Evolutionary conservation across 345 rosid genomes (phyloP), one percentile per base, ranked within the genome.

Genomic region (Gossypium longicalyx): DNA sequence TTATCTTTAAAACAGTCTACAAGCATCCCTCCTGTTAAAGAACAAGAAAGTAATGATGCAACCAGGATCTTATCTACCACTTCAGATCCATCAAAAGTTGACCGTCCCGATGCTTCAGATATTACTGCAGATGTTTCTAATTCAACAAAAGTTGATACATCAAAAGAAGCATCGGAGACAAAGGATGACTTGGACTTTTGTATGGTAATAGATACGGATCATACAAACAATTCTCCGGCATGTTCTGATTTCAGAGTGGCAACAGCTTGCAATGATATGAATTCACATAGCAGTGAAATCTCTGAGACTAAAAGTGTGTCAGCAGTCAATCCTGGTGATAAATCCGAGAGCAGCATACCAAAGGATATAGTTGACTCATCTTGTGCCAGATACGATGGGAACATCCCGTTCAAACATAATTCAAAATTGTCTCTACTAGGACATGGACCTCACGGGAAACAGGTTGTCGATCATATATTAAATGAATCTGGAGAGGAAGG

Each of bases 371-470:
- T 25, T 43, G 78, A 79, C 79, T 34, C 77, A 22, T 70, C 78
- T 67, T 67, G 72, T 70, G 54, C 80, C 71, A 78, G 74, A 43
- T 62, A 79, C 13, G 77, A 79, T 52, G 88, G 77, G 44, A 84
- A 66, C 58, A 66, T 45, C 22, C 43, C 73, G 43, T 80, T 85
- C 59, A 86, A 74, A 71, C 88, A 78, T 62, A 87, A 88, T 77
- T 82, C 90, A 59, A 92, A 89, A 60, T 79, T 89, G 51, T 94
- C 98, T 22, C 77, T 94, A 49, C 78, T 95, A 78, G 99, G 99
- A 78, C 99, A 93, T 85, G 99, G 99, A 71, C 98, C 97, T 1
- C 97, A 93, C 62, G 99, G 99, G 65, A 87, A 90, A 79, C 93
- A 87, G 81, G 93, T 91, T 68, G 98, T 95, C 9, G 92, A 90